Evolutionary conservation across 768 basidiomycete species (phyloP).

Genomic region (Phaeotremella skinneri): DNA sequence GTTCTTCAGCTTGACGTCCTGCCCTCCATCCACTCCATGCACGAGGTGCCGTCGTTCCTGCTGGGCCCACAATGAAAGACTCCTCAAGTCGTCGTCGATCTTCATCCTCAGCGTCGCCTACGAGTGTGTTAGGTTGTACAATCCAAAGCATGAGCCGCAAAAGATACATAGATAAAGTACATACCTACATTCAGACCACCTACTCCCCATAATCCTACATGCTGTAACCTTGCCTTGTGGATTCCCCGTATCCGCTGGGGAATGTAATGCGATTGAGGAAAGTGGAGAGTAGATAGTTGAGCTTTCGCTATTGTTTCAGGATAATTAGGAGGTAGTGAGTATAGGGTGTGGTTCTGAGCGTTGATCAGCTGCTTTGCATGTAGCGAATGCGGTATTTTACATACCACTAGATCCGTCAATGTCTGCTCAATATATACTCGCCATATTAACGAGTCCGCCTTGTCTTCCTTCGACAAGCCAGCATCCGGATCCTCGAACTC

Average conservation of each 20-base stretch:
- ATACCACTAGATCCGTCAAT: slow-evolving; percentile 37
- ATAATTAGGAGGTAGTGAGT: slow-evolving; percentile 41
- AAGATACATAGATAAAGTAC: neutral
- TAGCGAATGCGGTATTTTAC: slow-evolving; percentile 5
- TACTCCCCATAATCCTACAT: slow-evolving; percentile 43
- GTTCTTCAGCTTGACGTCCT: slow-evolving; percentile 28
- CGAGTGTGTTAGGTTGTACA: too few species aligned
- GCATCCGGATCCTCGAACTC: slow-evolving; percentile 26
- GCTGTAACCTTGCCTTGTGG: slow-evolving; percentile 27
- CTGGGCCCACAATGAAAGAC: slow-evolving; percentile 32
- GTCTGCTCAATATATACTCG: slow-evolving; percentile 39
- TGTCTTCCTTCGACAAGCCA: slow-evolving; percentile 16
- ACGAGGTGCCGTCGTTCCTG: slow-evolving; percentile 36
- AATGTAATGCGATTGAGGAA: slow-evolving; percentile 31
- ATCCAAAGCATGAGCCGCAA: neutral
- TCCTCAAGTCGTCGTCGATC: slow-evolving; percentile 25
- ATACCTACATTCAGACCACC: slow-evolving; percentile 35
- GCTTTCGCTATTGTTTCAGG: slow-evolving; percentile 20
- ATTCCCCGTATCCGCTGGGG: slow-evolving; percentile 35
- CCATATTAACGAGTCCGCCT: slow-evolving; percentile 28
- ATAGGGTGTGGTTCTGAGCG: slow-evolving; percentile 36
- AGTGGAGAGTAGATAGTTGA: slow-evolving; percentile 15
- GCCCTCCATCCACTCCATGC: slow-evolving; percentile 42
- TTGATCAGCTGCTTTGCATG: slow-evolving; percentile 2
- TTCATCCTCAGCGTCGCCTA: slow-evolving; percentile 35